These are phyloP conservation scores for Cardamine occulta DNA, from an alignment of 345 rosid genomes.

Conservation along the genomic window DNA sequence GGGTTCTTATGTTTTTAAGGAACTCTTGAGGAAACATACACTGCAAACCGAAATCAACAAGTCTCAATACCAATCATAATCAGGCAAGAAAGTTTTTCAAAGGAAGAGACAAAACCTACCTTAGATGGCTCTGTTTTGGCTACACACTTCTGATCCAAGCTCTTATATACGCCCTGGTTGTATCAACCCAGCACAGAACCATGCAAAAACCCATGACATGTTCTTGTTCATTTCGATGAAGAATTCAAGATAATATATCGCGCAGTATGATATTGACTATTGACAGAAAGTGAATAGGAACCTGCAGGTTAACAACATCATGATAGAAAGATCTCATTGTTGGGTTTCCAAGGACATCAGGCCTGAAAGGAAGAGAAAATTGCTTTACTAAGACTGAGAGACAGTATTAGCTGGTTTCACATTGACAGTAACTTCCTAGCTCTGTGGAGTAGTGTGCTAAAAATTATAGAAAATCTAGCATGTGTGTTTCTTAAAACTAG, in stretches of 20 bases:
- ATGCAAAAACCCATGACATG: constrained; percentile 9
- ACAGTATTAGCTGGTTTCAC: background rate
- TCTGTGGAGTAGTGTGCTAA: background rate
- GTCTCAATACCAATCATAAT: constrained; percentile 5
- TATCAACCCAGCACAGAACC: constrained; percentile 13
- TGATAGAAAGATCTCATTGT: constrained; percentile 71
- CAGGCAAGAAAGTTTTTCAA: constrained; percentile 4
- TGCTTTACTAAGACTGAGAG: constrained; percentile 18
- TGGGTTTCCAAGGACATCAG: constrained; percentile 61
- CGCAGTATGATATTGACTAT: background rate
- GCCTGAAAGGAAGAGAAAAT: constrained; percentile 57
- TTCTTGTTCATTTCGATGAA: constrained; percentile 4
- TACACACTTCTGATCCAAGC: constrained; percentile 55
- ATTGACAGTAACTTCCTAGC: background rate
- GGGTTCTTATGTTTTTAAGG: constrained; percentile 62
- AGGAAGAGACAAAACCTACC: constrained; percentile 43
- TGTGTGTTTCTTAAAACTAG: constrained; percentile 1
- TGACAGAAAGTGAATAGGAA: constrained; percentile 37
- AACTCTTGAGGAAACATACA: constrained; percentile 76
- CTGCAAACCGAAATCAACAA: constrained; percentile 43
- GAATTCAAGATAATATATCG: background rate
- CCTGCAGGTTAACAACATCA: constrained; percentile 74
- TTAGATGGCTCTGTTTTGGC: constrained; percentile 51
- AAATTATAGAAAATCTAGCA: background rate
- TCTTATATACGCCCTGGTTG: constrained; percentile 64